These are phyloP conservation scores for Agapanthus africanus DNA, from an alignment of 106 monocot genomes.

Conservation along the genomic window DNA sequence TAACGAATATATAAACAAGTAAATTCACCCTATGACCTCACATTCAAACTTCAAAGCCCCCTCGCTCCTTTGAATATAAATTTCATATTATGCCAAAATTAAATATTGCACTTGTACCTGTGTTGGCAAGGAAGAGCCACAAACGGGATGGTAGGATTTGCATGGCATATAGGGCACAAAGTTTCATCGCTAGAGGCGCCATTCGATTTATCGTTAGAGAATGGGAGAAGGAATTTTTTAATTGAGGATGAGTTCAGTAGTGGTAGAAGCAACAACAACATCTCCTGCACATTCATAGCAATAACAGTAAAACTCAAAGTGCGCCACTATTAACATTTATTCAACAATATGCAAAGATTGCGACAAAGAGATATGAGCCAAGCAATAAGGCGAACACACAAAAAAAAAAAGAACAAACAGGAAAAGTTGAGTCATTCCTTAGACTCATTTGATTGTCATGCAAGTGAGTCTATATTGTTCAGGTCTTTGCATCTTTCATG, in stretches of 20 bases:
- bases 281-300: slow-evolving; percentile 53
- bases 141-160: slow-evolving; percentile 79
- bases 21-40: not conserved
- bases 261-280: slow-evolving; percentile 96
- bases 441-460: not conserved
- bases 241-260: slow-evolving; percentile 84
- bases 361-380: not conserved
- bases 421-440: not conserved
- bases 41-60: not conserved
- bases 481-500: too few species aligned
- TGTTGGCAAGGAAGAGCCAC: slow-evolving; percentile 89
- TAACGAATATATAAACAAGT: not conserved
- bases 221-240: slow-evolving; percentile 74
- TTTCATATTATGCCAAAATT: not conserved
- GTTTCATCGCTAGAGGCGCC: slow-evolving; percentile 53
- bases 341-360: not conserved
- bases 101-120: slow-evolving; percentile 38
- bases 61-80: not conserved
- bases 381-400: too few species aligned
- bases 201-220: slow-evolving; percentile 71
- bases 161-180: slow-evolving; percentile 74
- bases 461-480: not conserved
- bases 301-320: not conserved
- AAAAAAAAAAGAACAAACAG: not conserved
- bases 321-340: not conserved